Percentiles rank a stretch among this genome's conserved stretches.
Evolutionary conservation across 1,139 yeast genomes (phyloP).

Genomic region (Saccharomyces hybrid): DNA sequence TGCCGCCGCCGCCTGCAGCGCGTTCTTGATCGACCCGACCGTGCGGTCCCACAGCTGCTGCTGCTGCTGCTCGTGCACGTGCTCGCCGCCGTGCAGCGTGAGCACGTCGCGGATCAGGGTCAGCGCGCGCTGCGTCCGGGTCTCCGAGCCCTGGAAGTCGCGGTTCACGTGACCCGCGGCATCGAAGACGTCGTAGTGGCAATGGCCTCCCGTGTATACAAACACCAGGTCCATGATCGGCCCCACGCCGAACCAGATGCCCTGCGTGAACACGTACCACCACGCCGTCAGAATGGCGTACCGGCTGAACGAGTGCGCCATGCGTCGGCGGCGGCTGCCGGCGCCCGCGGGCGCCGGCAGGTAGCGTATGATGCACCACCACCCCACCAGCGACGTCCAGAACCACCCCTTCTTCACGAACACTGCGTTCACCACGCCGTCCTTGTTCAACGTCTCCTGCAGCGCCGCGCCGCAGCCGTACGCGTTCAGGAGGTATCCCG

Average conservation of each 20-base stretch:
- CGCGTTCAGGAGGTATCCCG: constrained; percentile 26
- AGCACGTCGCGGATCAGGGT: constrained; percentile 13
- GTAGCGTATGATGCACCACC: constrained; percentile 21
- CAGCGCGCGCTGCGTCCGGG: constrained; percentile 4
- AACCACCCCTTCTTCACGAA: constrained; percentile 91
- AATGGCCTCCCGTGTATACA: constrained; percentile 72
- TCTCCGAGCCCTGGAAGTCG: constrained; percentile 21
- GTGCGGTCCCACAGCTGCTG: background rate
- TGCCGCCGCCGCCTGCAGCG: background rate
- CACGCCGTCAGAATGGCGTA: constrained; percentile 22
- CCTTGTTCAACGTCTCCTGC: constrained; percentile 18
- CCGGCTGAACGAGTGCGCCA: constrained; percentile 7
- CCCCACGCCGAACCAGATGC: constrained; percentile 16
- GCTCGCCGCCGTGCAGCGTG: constrained; percentile 5
- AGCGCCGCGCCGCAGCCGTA: constrained; percentile 2
- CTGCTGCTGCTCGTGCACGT: constrained; percentile 6
- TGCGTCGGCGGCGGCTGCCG: background rate
- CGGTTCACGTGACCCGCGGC: constrained; percentile 14
- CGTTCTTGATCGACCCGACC: background rate
- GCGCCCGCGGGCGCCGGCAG: constrained; percentile 6
- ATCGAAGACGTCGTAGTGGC: constrained; percentile 34
- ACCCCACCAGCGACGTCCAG: constrained; percentile 62
- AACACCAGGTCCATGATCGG: constrained; percentile 89
- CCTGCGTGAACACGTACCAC: constrained; percentile 31
- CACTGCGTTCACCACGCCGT: constrained; percentile 48